Conservation (phyloP, 164 flowering plant genomes). For the grape (Vitis vinifera) region DNA sequence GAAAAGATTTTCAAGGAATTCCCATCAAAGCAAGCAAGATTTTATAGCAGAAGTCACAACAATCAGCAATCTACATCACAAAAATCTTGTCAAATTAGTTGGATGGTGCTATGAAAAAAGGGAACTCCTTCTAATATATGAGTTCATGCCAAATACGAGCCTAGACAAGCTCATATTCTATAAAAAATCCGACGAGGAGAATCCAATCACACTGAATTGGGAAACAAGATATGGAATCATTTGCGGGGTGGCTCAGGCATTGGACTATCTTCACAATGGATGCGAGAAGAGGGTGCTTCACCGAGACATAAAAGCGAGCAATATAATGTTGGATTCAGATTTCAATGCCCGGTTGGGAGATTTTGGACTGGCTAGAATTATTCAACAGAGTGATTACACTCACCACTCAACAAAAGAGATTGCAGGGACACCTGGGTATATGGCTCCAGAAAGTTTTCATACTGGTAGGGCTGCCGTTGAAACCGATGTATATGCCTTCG, state of each 20-base stretch:
- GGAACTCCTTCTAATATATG: constrained; percentile 59
- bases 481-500: constrained; percentile 45
- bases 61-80: constrained; percentile 61
- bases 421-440: constrained; percentile 50
- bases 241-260: constrained; percentile 39
- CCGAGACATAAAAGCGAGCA: constrained; percentile 47
- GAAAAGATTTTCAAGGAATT: constrained; percentile 43
- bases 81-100: constrained; percentile 52
- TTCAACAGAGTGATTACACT: constrained; percentile 21
- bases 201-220: constrained; percentile 33
- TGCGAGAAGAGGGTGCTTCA: constrained; percentile 44
- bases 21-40: constrained; percentile 54
- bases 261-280: constrained; percentile 48
- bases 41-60: constrained; percentile 60
- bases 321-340: constrained; percentile 41
- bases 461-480: constrained; percentile 37
- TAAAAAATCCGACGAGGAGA: not conserved
- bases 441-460: constrained; percentile 54
- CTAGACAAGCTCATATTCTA: constrained; percentile 47
- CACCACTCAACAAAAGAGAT: constrained; percentile 44
- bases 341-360: constrained; percentile 47
- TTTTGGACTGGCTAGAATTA: constrained; percentile 45
- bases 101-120: constrained; percentile 67
- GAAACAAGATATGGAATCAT: constrained; percentile 39
- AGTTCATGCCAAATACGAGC: constrained; percentile 67